A percentile compares a stretch with the other conserved stretches of the same genome.
These are phyloP conservation scores for Mortierella sp. DNA, from an alignment of 371 early-diverging fungal genomes.

Conservation along the genomic window DNA sequence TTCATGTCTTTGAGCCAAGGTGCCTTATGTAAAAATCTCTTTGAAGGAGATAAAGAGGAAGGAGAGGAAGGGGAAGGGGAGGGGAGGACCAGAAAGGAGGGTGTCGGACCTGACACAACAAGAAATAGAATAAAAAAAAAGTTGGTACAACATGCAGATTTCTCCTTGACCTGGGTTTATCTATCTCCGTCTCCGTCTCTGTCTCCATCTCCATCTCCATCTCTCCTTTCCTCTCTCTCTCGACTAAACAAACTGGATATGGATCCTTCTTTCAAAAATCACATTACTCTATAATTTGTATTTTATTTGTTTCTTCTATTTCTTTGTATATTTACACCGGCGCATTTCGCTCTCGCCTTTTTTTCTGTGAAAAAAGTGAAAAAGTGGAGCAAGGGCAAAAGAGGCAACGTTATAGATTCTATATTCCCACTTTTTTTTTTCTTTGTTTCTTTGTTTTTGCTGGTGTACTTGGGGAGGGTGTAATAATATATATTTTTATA, in stretches of 20 bases:
- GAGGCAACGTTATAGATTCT: not conserved
- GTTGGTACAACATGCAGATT: no score
- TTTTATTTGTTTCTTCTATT: no score
- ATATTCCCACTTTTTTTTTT: not conserved
- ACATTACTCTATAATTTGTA: no score
- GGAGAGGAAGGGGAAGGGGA: no score
- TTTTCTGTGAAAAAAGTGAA: not conserved
- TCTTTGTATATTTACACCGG: no score
- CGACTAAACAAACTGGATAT: no score
- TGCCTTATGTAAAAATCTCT: conserved; percentile 35
- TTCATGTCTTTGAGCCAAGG: conserved; percentile 72
- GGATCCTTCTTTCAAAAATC: no score
- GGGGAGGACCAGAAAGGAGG: not conserved
- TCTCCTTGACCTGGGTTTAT: no score
- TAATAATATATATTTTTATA: not conserved
- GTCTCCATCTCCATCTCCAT: not conserved
- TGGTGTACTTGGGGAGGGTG: not conserved
- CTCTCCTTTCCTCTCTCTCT: no score
- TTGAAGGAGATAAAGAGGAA: not conserved
- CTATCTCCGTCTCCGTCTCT: not conserved
- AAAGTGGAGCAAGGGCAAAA: not conserved
- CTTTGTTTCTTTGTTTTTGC: not conserved
- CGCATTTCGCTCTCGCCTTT: not conserved
- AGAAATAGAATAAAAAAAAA: not conserved
- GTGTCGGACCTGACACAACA: not conserved